Percentiles rank a stretch among this genome's conserved stretches.
These are phyloP conservation scores for Yarrowia sp. DNA, from an alignment of 805 yeast species.

Conservation along the genomic window DNA sequence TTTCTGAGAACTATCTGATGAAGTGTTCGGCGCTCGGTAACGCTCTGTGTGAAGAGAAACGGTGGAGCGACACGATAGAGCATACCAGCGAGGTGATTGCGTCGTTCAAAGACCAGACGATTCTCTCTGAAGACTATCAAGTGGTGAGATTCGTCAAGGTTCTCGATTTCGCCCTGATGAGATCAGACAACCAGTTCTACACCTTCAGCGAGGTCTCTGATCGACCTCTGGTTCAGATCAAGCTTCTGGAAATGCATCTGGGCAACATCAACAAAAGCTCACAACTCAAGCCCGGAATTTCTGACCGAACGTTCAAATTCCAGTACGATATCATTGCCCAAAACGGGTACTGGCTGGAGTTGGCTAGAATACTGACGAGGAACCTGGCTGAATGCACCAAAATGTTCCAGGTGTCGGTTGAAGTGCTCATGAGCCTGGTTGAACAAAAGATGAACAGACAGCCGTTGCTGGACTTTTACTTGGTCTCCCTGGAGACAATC, in stretches of 20 bases:
- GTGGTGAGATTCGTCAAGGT: conserved; percentile 9
- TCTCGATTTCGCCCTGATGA: conserved; percentile 18
- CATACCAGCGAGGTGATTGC: neutral
- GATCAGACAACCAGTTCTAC: conserved; percentile 9
- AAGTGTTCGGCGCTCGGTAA: conserved; percentile 19
- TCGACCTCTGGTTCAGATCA: conserved; percentile 15
- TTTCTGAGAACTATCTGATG: conserved; percentile 19
- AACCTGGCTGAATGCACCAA: neutral
- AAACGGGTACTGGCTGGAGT: neutral
- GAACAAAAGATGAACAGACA: neutral
- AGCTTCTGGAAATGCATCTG: conserved; percentile 14
- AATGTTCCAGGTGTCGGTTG: neutral
- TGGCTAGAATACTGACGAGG: conserved; percentile 2
- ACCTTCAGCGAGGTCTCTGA: neutral
- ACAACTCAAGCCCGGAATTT: neutral
- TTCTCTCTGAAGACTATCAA: conserved; percentile 13
- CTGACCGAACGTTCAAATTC: conserved; percentile 3
- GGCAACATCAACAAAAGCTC: conserved; percentile 1
- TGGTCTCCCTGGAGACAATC: conserved; percentile 9
- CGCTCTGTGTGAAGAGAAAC: conserved; percentile 13
- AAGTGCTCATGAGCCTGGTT: neutral
- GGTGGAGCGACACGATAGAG: neutral
- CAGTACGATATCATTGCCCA: conserved; percentile 12
- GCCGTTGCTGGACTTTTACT: conserved; percentile 3
- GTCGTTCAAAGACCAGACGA: conserved; percentile 16